Evolutionary conservation across 768 basidiomycete genomes (phyloP), one percentile per base, ranked within the genome.

Genomic region (Lactarius tabidus): DNA sequence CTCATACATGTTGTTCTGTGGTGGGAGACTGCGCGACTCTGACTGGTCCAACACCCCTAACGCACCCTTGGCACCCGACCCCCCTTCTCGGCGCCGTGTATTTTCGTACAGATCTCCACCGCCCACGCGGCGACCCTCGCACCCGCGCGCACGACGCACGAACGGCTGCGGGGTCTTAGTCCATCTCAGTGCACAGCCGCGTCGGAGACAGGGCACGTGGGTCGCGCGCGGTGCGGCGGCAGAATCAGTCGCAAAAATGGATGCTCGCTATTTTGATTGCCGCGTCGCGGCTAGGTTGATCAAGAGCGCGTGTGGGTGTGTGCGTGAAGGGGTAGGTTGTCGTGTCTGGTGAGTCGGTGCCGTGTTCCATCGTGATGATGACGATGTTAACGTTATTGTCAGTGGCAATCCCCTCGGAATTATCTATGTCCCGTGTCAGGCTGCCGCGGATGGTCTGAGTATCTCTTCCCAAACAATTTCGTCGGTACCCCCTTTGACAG

Each of bases 291-390:
- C 81, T 43, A 80, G 80, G 72, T 81, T 84, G 72, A 76, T 82
- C 62, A 78, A 77, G 66, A 84, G 81, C 66, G 75, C 83, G 3
- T 90, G 88, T 68, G 87, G 88, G 17, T 90, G 88, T 69, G 72
- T 85, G 43, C 80, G 85, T 38, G 86, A 89, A 73, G 87, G 86
- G 6, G 77, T 90, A 12, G 88, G 85, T 23, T 90, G 88, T 75
- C 79, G 81, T 2, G 79, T 79, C 53, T 88, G 85, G 84, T 80
- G 59, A 71, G 80, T 74, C 7, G 28, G 26, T 6, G 7, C 18
- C 54, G 20, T 51, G 18, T 35, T 57, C 7, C 39, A 5, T 53
- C 3, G 29, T 1, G 39, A 51, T 59, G 17, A n/a, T 26, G 35
- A 48, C 17, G 38, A 63, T 56, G 53, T 70, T 73, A 45, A 71